A percentile compares a stretch with the other conserved stretches of the same genome.
phyloP scores from a whole-genome alignment of 1,139 yeast genomes.

The Diutina neorugosa region DNA sequence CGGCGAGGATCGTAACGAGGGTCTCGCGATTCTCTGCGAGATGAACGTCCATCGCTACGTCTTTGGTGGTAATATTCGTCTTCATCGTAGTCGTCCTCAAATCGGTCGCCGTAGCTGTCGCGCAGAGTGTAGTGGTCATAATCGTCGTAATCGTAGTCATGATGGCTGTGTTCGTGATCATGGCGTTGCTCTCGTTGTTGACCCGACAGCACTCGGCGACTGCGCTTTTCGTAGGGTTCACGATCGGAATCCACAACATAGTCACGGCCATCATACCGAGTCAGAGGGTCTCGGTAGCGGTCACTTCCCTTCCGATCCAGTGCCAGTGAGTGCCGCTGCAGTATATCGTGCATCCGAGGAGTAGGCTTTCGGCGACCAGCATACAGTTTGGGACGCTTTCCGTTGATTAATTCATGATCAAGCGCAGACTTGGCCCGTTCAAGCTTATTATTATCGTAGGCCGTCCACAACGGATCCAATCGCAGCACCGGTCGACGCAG shows the following conservation, averaged over 20 bases:
- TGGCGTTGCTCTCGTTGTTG: background rate
- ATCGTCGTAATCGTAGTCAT: background rate
- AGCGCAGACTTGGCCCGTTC: conserved; percentile 33
- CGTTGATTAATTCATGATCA: conserved; percentile 20
- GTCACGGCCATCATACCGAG: background rate
- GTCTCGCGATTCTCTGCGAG: background rate
- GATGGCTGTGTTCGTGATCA: background rate
- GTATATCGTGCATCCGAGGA: background rate
- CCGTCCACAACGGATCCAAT: conserved; percentile 51
- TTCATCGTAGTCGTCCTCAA: background rate
- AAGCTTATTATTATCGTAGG: conserved; percentile 36
- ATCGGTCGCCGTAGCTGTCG: background rate
- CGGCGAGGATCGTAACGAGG: background rate
- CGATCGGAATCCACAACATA: background rate
- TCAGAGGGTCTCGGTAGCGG: background rate
- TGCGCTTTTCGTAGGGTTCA: background rate
- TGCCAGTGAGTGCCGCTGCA: background rate
- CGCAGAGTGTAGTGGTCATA: background rate
- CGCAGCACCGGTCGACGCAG: conserved; percentile 57
- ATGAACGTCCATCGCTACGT: background rate
- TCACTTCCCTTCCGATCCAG: background rate
- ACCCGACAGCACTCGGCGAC: background rate
- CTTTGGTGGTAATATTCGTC: background rate
- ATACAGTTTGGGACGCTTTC: background rate
- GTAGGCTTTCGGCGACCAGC: background rate